phyloP scores from a whole-genome alignment of 2,329 filamentous ascomycete species.

The Scedosporium aurantiacum region DNA sequence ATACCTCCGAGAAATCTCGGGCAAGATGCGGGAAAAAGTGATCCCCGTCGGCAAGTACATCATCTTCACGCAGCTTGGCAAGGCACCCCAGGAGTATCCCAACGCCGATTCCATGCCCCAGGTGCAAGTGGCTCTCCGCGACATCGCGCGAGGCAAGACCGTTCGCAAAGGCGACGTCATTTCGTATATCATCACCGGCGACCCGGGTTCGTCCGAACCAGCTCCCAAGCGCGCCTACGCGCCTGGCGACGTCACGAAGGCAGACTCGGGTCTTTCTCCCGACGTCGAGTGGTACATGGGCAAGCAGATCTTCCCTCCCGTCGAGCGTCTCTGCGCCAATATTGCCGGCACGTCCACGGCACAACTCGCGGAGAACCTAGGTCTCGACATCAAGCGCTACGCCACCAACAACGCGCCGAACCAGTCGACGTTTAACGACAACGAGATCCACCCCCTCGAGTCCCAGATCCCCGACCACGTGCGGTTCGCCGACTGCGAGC shows the following conservation, averaged over 20 bases:
- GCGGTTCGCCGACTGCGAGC: slow-evolving; percentile 72
- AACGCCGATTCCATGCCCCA: slow-evolving; percentile 94
- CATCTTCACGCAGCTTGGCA: slow-evolving; percentile 95
- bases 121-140: slow-evolving; percentile 85
- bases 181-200: slow-evolving; percentile 73
- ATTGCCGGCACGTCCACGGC: slow-evolving; percentile 87
- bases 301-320: slow-evolving; percentile 96
- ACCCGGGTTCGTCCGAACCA: slow-evolving; percentile 50
- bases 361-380: slow-evolving; percentile 83
- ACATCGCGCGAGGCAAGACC: slow-evolving; percentile 74
- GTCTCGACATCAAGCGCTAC: slow-evolving; percentile 83
- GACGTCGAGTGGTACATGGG: slow-evolving; percentile 97
- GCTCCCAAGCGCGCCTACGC: slow-evolving; percentile 84
- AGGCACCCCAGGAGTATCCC: slow-evolving; percentile 84
- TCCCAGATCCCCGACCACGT: slow-evolving; percentile 87
- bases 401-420: slow-evolving; percentile 35
- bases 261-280: slow-evolving; percentile 63
- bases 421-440: slow-evolving; percentile 39
- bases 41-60: slow-evolving; percentile 82
- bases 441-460: slow-evolving; percentile 82
- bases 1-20: slow-evolving; percentile 73
- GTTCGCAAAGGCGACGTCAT: slow-evolving; percentile 93
- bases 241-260: slow-evolving; percentile 72
- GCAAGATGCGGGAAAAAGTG: slow-evolving; percentile 71
- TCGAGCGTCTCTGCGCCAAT: slow-evolving; percentile 93